phyloP scores from a whole-genome alignment of 208 protist genomes.

The Histomonas meleagridis region DNA sequence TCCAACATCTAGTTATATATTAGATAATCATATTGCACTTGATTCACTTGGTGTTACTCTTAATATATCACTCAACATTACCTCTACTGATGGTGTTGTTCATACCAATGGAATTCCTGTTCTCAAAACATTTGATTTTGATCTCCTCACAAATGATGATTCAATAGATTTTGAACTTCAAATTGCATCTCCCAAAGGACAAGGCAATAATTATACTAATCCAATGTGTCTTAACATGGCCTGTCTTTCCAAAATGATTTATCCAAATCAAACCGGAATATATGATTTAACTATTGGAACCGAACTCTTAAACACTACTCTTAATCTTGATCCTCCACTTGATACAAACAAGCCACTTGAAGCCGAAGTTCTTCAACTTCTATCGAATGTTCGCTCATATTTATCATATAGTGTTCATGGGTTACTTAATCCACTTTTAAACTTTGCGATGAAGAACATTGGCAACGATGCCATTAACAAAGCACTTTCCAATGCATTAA shows the following conservation, averaged over 20 bases:
- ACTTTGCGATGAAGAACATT: too few relatives aligned
- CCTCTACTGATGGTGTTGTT: neutral
- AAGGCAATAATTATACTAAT: neutral
- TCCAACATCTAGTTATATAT: neutral
- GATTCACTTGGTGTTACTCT: neutral
- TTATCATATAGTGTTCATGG: too few relatives aligned
- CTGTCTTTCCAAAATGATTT: neutral
- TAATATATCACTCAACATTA: neutral
- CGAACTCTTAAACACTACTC: neutral
- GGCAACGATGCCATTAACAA: too few relatives aligned
- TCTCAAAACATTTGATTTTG: neutral
- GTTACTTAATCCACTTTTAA: too few relatives aligned
- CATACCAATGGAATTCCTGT: neutral
- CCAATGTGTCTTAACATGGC: neutral
- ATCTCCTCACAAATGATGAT: neutral
- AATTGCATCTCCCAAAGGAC: neutral
- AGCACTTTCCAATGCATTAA: too few relatives aligned
- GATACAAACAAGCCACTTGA: too few relatives aligned
- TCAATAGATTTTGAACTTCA: neutral
- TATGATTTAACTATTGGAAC: too few relatives aligned
- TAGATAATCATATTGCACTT: neutral
- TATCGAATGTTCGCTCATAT: too few relatives aligned
- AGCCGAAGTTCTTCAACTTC: too few relatives aligned
- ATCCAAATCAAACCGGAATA: neutral
- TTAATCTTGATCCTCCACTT: neutral